Evolutionary conservation across 306 rosid species (phyloP).

Genomic region (Alnus glutinosa): DNA sequence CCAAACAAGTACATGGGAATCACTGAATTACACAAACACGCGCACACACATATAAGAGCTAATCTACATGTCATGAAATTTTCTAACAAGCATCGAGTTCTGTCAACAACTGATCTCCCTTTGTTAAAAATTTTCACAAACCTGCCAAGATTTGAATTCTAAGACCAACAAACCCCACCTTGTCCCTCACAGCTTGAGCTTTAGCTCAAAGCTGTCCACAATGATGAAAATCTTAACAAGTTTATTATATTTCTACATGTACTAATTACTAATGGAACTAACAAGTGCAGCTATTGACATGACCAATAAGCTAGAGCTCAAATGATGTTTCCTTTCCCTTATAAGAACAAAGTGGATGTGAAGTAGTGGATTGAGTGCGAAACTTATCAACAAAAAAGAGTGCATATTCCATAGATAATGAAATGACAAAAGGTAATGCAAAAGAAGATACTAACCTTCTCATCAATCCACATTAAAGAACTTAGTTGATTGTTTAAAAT

Average conservation of each 20-base stretch:
- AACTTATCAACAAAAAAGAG: background rate
- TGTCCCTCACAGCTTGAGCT: background rate
- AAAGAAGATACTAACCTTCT: conserved; percentile 67
- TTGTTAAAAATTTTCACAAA: too few relatives aligned
- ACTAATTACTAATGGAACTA: background rate
- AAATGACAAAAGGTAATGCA: background rate
- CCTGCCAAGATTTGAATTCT: too few relatives aligned
- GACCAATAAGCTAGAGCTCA: background rate
- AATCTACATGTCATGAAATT: background rate
- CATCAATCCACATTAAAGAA: conserved; percentile 96
- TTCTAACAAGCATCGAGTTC: background rate
- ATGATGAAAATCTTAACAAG: background rate
- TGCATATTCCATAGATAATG: background rate
- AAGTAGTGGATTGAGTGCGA: background rate
- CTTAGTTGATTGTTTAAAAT: conserved; percentile 92
- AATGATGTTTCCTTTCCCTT: background rate
- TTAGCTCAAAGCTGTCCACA: background rate
- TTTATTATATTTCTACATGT: background rate
- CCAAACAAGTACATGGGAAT: background rate
- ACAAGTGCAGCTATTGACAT: background rate
- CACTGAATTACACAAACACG: background rate
- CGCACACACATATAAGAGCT: background rate
- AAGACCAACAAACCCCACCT: background rate
- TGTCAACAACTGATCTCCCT: background rate
- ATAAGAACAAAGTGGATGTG: background rate